These are phyloP conservation scores for Cyberlindnera japonica DNA, from an alignment of 805 yeast genomes.

Conservation along the genomic window DNA sequence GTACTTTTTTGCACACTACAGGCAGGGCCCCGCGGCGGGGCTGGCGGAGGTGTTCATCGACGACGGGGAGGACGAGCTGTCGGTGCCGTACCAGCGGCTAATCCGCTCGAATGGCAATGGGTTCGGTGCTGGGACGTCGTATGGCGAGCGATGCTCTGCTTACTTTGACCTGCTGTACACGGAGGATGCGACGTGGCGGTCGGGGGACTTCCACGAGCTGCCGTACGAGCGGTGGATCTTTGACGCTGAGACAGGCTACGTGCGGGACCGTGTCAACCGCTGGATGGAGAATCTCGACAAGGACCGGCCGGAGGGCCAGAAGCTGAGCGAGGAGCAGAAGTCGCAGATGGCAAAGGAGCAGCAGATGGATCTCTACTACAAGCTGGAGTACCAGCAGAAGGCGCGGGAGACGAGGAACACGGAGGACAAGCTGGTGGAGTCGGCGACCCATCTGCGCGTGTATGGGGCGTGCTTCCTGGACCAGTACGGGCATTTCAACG, in stretches of 20 bases:
- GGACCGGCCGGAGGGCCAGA: background rate
- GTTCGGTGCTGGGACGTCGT: slow-evolving; percentile 4
- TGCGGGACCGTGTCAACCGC: slow-evolving; percentile 13
- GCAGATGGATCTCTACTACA: slow-evolving; percentile 14
- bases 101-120: slow-evolving; percentile 5
- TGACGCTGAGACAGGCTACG: slow-evolving; percentile 19
- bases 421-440: slow-evolving; percentile 25
- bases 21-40: background rate
- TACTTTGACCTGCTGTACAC: slow-evolving; percentile 29
- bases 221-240: slow-evolving; percentile 22
- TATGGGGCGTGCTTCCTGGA: slow-evolving; percentile 28
- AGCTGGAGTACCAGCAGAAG: slow-evolving; percentile 18
- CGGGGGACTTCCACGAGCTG: slow-evolving; percentile 19
- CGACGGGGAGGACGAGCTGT: slow-evolving; percentile 1
- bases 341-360: slow-evolving; percentile 15
- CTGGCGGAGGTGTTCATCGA: slow-evolving; percentile 6
- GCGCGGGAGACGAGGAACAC: slow-evolving; percentile 19
- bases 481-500: slow-evolving; percentile 14
- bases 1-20: slow-evolving; percentile 6
- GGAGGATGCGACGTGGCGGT: slow-evolving; percentile 22
- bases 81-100: slow-evolving; percentile 9
- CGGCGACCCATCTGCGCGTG: slow-evolving; percentile 27
- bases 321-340: slow-evolving; percentile 14
- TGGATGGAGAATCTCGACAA: slow-evolving; percentile 11
- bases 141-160: slow-evolving; percentile 27